These are phyloP conservation scores for Hydrangea macrophylla DNA, from an alignment of 148 eudicot genomes.

Conservation along the genomic window DNA sequence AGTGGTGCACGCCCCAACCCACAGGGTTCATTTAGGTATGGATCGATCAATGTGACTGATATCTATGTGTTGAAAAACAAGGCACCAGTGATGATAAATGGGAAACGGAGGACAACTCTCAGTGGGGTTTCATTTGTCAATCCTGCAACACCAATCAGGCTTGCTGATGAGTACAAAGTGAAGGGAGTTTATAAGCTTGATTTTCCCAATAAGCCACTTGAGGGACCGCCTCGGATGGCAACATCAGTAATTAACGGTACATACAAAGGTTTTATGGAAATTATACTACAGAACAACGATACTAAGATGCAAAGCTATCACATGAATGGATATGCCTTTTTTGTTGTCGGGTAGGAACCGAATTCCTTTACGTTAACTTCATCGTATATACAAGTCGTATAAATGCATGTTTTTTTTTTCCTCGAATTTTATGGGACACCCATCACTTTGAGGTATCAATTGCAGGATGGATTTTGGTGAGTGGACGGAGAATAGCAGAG, in stretches of 20 bases:
- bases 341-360: constrained; percentile 84
- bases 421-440: neutral
- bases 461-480: constrained; percentile 92
- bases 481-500: constrained; percentile 89
- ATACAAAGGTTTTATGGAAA: constrained; percentile 78
- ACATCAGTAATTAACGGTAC: constrained; percentile 88
- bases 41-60: constrained; percentile 87
- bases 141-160: constrained; percentile 89
- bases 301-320: constrained; percentile 85
- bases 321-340: constrained; percentile 85
- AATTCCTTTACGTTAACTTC: constrained; percentile 3
- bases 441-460: neutral
- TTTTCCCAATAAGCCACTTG: constrained; percentile 68
- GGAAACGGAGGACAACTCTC: constrained; percentile 59
- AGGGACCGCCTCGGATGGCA: constrained; percentile 62
- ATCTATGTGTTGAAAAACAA: constrained; percentile 67
- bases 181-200: constrained; percentile 73
- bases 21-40: constrained; percentile 92
- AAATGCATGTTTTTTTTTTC: neutral
- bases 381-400: neutral
- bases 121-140: constrained; percentile 85
- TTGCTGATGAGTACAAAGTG: constrained; percentile 72
- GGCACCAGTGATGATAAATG: constrained; percentile 61
- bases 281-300: constrained; percentile 87
- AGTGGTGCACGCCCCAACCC: constrained; percentile 99